Evolutionary conservation across 1,139 yeast species (phyloP).

Genomic region (Taiozyma sp.): DNA sequence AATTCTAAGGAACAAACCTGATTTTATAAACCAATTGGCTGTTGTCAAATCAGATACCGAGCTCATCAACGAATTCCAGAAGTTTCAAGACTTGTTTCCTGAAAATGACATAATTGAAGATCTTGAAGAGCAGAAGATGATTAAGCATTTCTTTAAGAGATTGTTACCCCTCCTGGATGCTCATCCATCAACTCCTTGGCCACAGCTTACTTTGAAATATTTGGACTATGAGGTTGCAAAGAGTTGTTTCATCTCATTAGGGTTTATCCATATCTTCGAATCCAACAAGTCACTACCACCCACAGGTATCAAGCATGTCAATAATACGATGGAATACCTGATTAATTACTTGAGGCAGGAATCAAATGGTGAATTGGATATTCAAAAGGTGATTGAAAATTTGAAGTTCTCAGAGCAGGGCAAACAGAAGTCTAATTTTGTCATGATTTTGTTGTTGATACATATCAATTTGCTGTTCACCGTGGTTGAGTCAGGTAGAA

Average conservation of each 20-base stretch:
- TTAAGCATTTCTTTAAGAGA: slow-evolving; percentile 48
- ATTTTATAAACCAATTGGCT: background rate
- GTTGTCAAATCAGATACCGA: background rate
- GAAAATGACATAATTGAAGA: slow-evolving; percentile 13
- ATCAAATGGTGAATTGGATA: slow-evolving; percentile 22
- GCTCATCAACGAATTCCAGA: slow-evolving; percentile 18
- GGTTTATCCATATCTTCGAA: slow-evolving; percentile 49
- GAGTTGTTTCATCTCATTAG: slow-evolving; percentile 46
- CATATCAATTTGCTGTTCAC: slow-evolving; percentile 48
- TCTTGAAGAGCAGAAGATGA: slow-evolving; percentile 43
- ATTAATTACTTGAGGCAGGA: slow-evolving; percentile 32
- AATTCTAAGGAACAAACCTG: background rate
- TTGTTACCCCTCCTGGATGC: slow-evolving; percentile 47
- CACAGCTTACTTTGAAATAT: slow-evolving; percentile 46
- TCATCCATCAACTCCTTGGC: slow-evolving; percentile 55
- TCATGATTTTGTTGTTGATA: slow-evolving; percentile 43
- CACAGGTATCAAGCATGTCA: slow-evolving; percentile 45
- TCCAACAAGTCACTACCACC: slow-evolving; percentile 41
- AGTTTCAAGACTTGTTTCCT: slow-evolving; percentile 23
- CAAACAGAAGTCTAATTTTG: slow-evolving; percentile 37
- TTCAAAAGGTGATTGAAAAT: slow-evolving; percentile 28
- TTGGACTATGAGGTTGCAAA: slow-evolving; percentile 51
- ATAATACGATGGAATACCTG: slow-evolving; percentile 46
- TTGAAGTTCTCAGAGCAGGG: slow-evolving; percentile 30
- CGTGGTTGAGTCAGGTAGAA: slow-evolving; percentile 46